Base-by-base conservation (phyloP, 73 alveolate species). In the Stentor roeselii region DNA sequence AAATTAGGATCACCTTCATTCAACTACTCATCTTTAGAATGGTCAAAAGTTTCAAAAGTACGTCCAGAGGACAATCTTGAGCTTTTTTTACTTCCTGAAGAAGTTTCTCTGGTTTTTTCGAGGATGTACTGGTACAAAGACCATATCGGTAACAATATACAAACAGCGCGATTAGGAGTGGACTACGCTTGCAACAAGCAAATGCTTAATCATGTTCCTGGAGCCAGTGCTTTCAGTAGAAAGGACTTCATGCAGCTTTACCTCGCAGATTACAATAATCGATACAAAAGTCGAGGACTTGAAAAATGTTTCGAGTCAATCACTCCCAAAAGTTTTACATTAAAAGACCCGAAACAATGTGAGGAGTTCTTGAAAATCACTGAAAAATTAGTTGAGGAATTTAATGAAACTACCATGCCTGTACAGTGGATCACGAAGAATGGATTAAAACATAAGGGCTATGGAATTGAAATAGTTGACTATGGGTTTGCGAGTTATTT, bases 131-230 rank as follows among this genome's bases (percentile, higher is more conserved):
- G 14, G 27, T 67, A 37, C 39, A 76, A 76, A 76, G 30, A 76
- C n/a, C 82, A n/a, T 39, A 14, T 37, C 14, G 42, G 36, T n/a
- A 35, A 76, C 30, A 76, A 76, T 41, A 21, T 76, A n/a, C 84
- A 76, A 2, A 39, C 60, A 76, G 84, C 84, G 21, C 32, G 84
- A 76, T 34, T 76, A n/a, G 84, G 84, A n/a, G 39, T 76, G 6
- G 84, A 76, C 39, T 76, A 39, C 39, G 84, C 84, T 76, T 76
- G 84, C 39, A 34, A 32, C 6, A 32, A 32, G 6, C 74, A 76
- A 76, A 37, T 76, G 21, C 2, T 76, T 2, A 76, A 76, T 35
- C 84, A 76, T 76, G 39, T 76, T 76, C 84, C 84, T 39, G 84
- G 84, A 6, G 84, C 84, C 14, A 39, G 75, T 76, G 84, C 75